Base-by-base conservation (phyloP, 2,329 filamentous ascomycete genomes). In the Mycosphaerella sp. region DNA sequence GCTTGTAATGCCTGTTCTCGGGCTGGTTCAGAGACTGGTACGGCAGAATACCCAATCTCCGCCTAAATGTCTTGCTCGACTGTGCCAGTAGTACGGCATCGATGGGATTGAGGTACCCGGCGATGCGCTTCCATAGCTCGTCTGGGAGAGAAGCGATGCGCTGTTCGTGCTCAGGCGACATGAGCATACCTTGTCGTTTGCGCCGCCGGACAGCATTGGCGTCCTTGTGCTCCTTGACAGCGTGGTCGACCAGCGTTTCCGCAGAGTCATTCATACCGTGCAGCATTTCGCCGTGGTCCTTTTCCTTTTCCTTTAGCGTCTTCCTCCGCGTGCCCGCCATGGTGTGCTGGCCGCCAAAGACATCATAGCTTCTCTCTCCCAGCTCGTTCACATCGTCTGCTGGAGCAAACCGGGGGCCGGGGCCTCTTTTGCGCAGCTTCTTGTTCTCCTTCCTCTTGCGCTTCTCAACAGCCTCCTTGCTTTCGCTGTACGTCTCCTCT, bases 1-100 rank as follows among this genome's bases (percentile, higher is more conserved):
- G 69, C 48, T 75, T 76, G 54, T 78, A 66, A 4, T 71, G 59
- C 43, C 67, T 67, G 59, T 81, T 77, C 6, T 73, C 65, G 3
- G 76, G 73, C 7, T 64, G 51, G 23, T 72, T 64, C 31, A 79
- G 66, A 4, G 61, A 66, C 36, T 64, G 44, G 64, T 75, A 76
- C 6, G 73, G 70, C 7, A 62, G 62, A 1, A 64, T 59, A 3
- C 75, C 75, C 9, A 81, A 62, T 9, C 73, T 72, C 10, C 62
- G 52, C 55, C 72, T 68, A 14, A 82, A 69, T 2, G 72, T 72
- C 60, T 75, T 78, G 61, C 68, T 77, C 23, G 78, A 69, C 10
- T 80, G 66, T 8, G 76, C 73, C 9, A 82, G 71, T 60, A 70
- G 74, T 4, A 78, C 78, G 14, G 70, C 69, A 51, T 80, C 78